Evolutionary conservation across 257 asterid genomes (phyloP), one percentile per base, ranked within the genome.

Genomic region (Eucommia ulmoides): DNA sequence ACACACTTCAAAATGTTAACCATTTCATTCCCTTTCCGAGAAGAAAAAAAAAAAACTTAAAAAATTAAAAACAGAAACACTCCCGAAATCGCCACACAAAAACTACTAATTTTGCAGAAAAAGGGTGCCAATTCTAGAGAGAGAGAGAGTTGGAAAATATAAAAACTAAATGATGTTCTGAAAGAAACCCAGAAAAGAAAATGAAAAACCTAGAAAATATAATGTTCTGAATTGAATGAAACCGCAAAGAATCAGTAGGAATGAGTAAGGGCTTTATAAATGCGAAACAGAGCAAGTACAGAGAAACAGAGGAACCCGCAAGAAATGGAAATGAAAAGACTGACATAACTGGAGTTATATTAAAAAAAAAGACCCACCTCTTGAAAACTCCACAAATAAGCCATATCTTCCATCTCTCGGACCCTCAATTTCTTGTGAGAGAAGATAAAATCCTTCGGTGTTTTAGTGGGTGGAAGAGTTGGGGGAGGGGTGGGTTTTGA

Each of bases 361-460:
- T n/a, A 44, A 29, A 42, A 46, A 54, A 50, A 33, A 29, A 5
- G 24, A 53, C 62, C 41, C 45, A 86, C 96, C 96, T 80, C 78
- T 49, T 77, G 70, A 56, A 69, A 80, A 61, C 62, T 67, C 86
- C 86, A 86, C 6, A 72, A 50, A 53, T 83, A 63, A 63, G 75
- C 56, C 65, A 82, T 68, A 23, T 80, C 94, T n/a, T 66, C 80
- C 84, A 81, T 67, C 17, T 54, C 9, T 15, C 11, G 25, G 3
- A 35, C 19, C 25, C 8, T 33, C 33, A 45, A 41, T 41, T 44
- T 42, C 20, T 41, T 48, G 53, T 45, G 9, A 58, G 45, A 22
- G 53, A 68, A 24, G 65, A 45, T 52, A 52, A 25, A 58, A 58
- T 47, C 50, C 17, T 67, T 41, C 49, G 53, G 22, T 33, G 56